Conservation (phyloP, 1,284 basidiomycete species). For the Cronartium ribicola region DNA sequence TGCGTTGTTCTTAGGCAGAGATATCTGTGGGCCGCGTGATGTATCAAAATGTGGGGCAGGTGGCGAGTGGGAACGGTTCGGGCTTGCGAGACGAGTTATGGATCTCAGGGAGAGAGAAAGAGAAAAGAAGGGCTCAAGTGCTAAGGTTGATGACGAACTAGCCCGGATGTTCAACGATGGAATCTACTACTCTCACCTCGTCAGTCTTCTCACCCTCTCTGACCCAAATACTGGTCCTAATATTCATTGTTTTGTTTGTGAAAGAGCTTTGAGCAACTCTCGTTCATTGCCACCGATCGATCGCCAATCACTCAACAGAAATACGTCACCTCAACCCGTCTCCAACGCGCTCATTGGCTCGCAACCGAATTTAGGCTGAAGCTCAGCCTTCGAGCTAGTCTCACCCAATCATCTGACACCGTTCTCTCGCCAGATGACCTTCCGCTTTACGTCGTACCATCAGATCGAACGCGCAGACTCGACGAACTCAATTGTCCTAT, state of each 20-base stretch:
- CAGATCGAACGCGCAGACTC: not conserved
- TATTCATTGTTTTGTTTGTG: not conserved
- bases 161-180: not conserved
- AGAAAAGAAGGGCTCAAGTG: not conserved
- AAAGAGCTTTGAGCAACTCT: not conserved
- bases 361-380: not conserved
- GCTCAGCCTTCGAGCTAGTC: not conserved
- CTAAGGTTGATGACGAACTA: not conserved
- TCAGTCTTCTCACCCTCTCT: not conserved
- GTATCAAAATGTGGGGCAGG: not conserved
- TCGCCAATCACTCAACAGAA: not conserved
- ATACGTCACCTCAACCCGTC: not conserved
- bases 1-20: not conserved
- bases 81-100: not conserved
- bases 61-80: slow-evolving; percentile 1
- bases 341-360: slow-evolving; percentile 5
- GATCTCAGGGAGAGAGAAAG: slow-evolving; percentile 3
- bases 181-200: not conserved
- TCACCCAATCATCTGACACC: not conserved
- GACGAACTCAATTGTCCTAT: not conserved
- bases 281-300: not conserved
- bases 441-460: not conserved
- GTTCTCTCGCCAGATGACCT: not conserved
- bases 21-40: not conserved
- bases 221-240: not conserved